phyloP scores from a whole-genome alignment of 768 basidiomycete species.

The Candolleomyces aberdarensis region DNA sequence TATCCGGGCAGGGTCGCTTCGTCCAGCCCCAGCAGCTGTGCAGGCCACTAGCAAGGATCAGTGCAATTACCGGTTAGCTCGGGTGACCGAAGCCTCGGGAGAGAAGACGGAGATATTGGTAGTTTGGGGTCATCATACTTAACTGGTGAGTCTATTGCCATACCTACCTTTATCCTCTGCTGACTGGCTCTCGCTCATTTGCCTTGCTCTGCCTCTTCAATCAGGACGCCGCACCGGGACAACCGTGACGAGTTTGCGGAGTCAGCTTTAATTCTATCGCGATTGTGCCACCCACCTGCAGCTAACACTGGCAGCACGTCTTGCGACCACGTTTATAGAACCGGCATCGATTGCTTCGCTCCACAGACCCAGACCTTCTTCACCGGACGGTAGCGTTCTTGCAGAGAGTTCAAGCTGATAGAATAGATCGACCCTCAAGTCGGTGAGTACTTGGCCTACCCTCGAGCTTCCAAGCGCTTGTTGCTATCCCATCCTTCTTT shows the following conservation, averaged over 20 bases:
- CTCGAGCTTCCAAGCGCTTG: background rate
- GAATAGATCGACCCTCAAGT: background rate
- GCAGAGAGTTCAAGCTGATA: background rate
- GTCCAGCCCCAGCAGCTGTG: background rate
- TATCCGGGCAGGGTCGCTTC: background rate
- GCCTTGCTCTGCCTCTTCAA: background rate
- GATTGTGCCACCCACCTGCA: background rate
- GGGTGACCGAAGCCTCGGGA: background rate
- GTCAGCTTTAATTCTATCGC: background rate
- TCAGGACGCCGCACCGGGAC: background rate
- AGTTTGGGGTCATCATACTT: background rate
- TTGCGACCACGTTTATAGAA: background rate
- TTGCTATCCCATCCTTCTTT: background rate
- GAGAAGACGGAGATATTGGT: background rate
- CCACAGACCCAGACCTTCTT: background rate
- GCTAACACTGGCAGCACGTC: background rate
- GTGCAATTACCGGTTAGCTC: background rate
- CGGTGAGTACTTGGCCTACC: background rate
- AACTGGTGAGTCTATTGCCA: background rate
- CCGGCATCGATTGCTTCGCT: background rate
- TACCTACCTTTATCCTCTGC: background rate
- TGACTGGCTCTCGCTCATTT: slow-evolving; percentile 1
- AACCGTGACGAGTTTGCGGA: background rate
- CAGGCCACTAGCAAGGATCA: background rate
- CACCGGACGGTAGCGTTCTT: background rate